These are phyloP conservation scores for Cyclotella kingstonii DNA, from an alignment of 108 stramenopile genomes.

Conservation along the genomic window DNA sequence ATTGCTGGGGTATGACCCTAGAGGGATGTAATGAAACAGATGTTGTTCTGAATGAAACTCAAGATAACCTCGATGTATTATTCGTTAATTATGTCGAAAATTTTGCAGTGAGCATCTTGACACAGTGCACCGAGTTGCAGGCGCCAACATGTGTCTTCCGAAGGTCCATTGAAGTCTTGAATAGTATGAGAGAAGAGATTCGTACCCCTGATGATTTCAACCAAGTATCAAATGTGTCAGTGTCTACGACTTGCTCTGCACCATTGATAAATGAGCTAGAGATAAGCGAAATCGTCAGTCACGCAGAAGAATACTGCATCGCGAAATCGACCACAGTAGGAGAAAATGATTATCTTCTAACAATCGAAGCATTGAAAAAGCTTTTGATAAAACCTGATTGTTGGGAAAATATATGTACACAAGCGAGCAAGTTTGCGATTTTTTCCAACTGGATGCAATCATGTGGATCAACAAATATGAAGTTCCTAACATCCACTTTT, in stretches of 20 bases:
- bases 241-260: slow-evolving; percentile 18
- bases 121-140: slow-evolving; percentile 23
- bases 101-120: slow-evolving; percentile 12
- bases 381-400: slow-evolving; percentile 20
- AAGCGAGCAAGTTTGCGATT: slow-evolving; percentile 9
- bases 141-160: slow-evolving; percentile 12
- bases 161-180: slow-evolving; percentile 20
- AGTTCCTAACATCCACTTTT: slow-evolving; percentile 7
- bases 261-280: slow-evolving; percentile 16
- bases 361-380: slow-evolving; percentile 12
- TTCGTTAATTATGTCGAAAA: slow-evolving; percentile 12
- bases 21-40: slow-evolving; percentile 1
- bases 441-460: slow-evolving; percentile 24
- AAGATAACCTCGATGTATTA: slow-evolving; percentile 1
- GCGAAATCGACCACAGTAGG: neutral
- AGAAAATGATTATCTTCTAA: slow-evolving; percentile 1
- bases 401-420: slow-evolving; percentile 28
- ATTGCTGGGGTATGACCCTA: slow-evolving; percentile 18
- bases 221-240: no score
- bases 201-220: neutral
- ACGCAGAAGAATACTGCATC: slow-evolving; percentile 13
- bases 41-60: neutral
- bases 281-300: slow-evolving; percentile 12
- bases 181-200: slow-evolving; percentile 5
- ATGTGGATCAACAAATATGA: slow-evolving; percentile 21